Conservation (phyloP, 208 protist species). For the Leishmania turanica region DNA sequence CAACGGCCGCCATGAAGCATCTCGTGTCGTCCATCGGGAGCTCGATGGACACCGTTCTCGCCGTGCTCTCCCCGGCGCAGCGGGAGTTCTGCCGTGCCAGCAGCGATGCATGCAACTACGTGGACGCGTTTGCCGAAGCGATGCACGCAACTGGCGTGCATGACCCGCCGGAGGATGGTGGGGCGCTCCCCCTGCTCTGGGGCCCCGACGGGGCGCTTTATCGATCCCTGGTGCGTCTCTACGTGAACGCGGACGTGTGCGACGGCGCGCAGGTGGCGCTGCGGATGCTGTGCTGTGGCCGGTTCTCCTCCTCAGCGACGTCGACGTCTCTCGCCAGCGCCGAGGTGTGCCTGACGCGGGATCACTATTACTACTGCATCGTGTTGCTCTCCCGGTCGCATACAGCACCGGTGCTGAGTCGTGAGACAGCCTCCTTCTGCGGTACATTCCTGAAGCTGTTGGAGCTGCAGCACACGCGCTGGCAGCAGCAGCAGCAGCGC, state of each 20-base stretch:
- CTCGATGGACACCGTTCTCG: constrained; percentile 57
- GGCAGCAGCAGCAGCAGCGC: not conserved
- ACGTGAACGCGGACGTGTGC: constrained; percentile 68
- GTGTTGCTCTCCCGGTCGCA: constrained; percentile 49
- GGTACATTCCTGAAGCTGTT: constrained; percentile 61
- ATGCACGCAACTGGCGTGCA: not conserved
- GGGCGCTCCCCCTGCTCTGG: constrained; percentile 47
- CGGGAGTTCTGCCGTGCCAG: constrained; percentile 19
- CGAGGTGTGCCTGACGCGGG: constrained; percentile 27
- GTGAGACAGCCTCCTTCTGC: constrained; percentile 62
- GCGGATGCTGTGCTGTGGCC: constrained; percentile 9
- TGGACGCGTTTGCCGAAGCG: constrained; percentile 5
- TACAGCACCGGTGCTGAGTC: constrained; percentile 48
- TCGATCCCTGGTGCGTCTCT: constrained; percentile 75
- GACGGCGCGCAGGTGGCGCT: constrained; percentile 40
- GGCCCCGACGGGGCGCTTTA: constrained; percentile 49
- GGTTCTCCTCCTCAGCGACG: not conserved
- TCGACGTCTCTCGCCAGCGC: not conserved
- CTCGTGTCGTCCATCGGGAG: constrained; percentile 69
- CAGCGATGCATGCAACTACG: constrained; percentile 13
- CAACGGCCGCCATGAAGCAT: constrained; percentile 29
- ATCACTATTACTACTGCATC: constrained; percentile 62
- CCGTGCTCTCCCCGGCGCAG: constrained; percentile 50
- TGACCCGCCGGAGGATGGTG: not conserved
- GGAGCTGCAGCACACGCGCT: constrained; percentile 33